phyloP scores from a whole-genome alignment of 495 filamentous ascomycete species.

The Podospora didyma region DNA sequence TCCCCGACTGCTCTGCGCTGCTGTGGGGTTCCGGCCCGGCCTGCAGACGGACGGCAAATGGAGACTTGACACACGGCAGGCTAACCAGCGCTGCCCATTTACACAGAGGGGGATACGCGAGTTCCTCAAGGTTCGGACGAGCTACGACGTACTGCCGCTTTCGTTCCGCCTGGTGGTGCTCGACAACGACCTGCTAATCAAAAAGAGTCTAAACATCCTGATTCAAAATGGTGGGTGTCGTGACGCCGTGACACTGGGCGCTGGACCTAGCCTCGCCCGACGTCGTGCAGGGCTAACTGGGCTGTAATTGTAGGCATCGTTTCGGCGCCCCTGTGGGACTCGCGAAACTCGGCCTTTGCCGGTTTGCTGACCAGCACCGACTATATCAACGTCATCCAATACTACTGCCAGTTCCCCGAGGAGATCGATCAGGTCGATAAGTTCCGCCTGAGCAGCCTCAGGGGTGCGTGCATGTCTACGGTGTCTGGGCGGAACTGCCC shows the following conservation, averaged over 20 bases:
- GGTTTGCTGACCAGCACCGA: slow-evolving; percentile 93
- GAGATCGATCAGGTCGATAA: slow-evolving; percentile 85
- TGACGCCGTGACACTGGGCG: slow-evolving; percentile 6
- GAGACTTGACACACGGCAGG: not conserved
- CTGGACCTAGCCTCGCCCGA: slow-evolving; percentile 1
- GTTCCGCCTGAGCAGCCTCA: slow-evolving; percentile 87
- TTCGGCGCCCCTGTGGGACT: slow-evolving; percentile 97
- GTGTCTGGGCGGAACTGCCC: not conserved
- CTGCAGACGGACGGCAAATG: not conserved
- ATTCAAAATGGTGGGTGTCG: slow-evolving; percentile 94
- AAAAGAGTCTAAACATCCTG: slow-evolving; percentile 93
- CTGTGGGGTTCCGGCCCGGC: slow-evolving; percentile 26
- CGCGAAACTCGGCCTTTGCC: slow-evolving; percentile 86
- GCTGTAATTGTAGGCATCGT: slow-evolving; percentile 81
- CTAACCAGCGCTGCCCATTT: slow-evolving; percentile 14
- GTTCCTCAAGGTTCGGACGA: slow-evolving; percentile 93
- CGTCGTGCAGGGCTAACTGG: slow-evolving; percentile 1
- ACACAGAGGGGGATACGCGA: slow-evolving; percentile 81
- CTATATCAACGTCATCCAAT: slow-evolving; percentile 98
- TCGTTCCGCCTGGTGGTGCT: slow-evolving; percentile 95
- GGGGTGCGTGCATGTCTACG: slow-evolving; percentile 57
- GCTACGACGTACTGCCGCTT: slow-evolving; percentile 97
- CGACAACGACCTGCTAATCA: slow-evolving; percentile 90
- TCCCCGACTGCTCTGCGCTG: slow-evolving; percentile 6
- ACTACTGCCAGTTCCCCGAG: slow-evolving; percentile 97